A percentile compares a stretch with the other conserved stretches of the same genome.
Conservation (phyloP, 345 rosid species). For the Trapa incisa region DNA sequence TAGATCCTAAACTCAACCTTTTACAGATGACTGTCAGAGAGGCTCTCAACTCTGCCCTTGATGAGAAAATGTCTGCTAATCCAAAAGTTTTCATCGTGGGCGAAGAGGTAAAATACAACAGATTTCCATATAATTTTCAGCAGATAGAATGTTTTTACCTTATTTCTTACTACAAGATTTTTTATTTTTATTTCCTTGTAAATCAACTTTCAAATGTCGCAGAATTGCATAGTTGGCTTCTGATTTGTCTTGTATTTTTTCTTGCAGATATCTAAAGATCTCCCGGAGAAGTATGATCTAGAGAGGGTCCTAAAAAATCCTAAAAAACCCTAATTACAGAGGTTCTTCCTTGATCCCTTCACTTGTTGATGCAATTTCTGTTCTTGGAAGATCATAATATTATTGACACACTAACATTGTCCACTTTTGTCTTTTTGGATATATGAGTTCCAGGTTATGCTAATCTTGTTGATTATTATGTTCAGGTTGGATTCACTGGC, state of each 20-base stretch:
- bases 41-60: conserved; percentile 86
- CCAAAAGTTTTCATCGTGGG: conserved; percentile 91
- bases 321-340: conserved; percentile 97
- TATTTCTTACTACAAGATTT: conserved; percentile 3
- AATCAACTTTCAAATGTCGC: not conserved
- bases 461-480: conserved; percentile 1
- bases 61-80: conserved; percentile 99
- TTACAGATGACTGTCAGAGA: conserved; percentile 78
- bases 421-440: not conserved
- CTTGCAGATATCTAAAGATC: conserved; percentile 68
- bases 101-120: conserved; percentile 54
- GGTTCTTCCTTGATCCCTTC: conserved; percentile 25
- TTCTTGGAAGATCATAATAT: not conserved
- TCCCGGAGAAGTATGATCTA: conserved; percentile 87
- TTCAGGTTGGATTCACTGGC: conserved; percentile 95
- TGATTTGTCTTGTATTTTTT: not conserved
- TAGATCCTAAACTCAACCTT: not conserved
- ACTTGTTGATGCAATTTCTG: not conserved
- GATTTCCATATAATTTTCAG: not conserved
- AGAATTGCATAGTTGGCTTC: not conserved
- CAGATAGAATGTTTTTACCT: not conserved
- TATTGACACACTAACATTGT: not conserved
- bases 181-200: not conserved
- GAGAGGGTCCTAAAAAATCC: conserved; percentile 95
- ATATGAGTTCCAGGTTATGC: not conserved